Conservation (phyloP, 495 filamentous ascomycete species). For the Aspergillus bertholletiae region DNA sequence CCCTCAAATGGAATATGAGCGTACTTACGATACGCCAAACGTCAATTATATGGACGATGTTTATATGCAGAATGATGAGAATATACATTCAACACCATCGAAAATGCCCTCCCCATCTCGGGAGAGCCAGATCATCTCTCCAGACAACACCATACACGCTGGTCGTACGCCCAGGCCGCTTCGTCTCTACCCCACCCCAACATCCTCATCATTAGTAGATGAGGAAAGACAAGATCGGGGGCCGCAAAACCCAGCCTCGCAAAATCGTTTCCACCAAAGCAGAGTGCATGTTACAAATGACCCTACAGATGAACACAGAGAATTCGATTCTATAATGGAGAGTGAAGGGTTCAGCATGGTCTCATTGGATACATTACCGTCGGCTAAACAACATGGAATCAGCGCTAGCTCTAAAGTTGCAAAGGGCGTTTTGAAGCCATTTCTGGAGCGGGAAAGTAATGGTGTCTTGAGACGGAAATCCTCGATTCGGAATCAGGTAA, state of each 20-base stretch:
- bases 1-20: conserved; percentile 9
- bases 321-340: conserved; percentile 56
- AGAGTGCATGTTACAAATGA: conserved; percentile 18
- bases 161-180: conserved; percentile 27
- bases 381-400: conserved; percentile 36
- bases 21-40: conserved; percentile 27
- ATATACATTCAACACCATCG: conserved; percentile 37
- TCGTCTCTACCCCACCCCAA: conserved; percentile 40
- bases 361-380: conserved; percentile 50
- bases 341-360: conserved; percentile 61
- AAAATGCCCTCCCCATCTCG: conserved; percentile 38
- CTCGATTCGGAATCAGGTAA: conserved; percentile 11
- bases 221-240: conserved; percentile 27
- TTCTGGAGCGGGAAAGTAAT: conserved; percentile 26
- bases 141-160: conserved; percentile 29
- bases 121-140: conserved; percentile 24
- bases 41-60: conserved; percentile 29
- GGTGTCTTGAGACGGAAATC: conserved; percentile 31
- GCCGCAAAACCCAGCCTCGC: background rate
- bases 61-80: conserved; percentile 24
- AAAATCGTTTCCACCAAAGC: conserved; percentile 4
- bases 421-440: conserved; percentile 23
- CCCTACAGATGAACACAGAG: conserved; percentile 41
- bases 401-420: conserved; percentile 17
- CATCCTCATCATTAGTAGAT: conserved; percentile 38